phyloP scores from a whole-genome alignment of 139 green algal species.

The Haematococcus sp. region DNA sequence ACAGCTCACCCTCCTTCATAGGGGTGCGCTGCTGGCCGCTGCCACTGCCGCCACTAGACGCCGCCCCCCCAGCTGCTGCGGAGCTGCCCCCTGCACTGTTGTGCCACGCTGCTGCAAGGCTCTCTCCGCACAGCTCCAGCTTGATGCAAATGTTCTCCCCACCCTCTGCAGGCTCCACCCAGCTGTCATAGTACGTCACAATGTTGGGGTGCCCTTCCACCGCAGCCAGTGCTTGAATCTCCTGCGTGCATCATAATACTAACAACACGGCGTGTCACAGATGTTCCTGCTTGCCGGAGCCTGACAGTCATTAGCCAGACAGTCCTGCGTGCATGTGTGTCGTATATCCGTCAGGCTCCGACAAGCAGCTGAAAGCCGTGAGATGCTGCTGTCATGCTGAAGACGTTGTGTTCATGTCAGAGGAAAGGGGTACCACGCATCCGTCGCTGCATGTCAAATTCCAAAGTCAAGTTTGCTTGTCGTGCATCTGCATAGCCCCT shows the following conservation, averaged over 20 bases:
- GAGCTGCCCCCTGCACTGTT: not conserved
- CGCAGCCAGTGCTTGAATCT: slow-evolving; percentile 81
- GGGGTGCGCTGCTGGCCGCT: slow-evolving; percentile 1
- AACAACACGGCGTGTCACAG: not conserved
- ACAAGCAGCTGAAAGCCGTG: too few species aligned
- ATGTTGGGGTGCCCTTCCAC: slow-evolving; percentile 75
- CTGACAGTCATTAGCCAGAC: too few species aligned
- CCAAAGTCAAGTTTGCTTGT: too few species aligned
- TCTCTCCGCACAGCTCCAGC: slow-evolving; percentile 80
- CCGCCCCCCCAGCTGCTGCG: slow-evolving; percentile 23
- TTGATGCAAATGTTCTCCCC: slow-evolving; percentile 81
- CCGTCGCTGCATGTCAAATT: too few species aligned
- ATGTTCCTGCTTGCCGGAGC: too few species aligned
- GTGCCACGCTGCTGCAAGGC: slow-evolving; percentile 24
- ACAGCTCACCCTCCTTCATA: slow-evolving; percentile 65
- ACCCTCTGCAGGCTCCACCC: slow-evolving; percentile 62
- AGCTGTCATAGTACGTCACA: slow-evolving; percentile 80
- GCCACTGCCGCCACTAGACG: not conserved
- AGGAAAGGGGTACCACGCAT: too few species aligned
- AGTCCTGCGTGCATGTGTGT: too few species aligned
- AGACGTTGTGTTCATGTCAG: too few species aligned
- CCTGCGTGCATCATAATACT: slow-evolving; percentile 43
- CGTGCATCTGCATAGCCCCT: too few species aligned
- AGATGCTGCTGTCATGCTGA: too few species aligned
- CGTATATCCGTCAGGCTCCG: too few species aligned